Base-by-base conservation (phyloP, 1,284 basidiomycete species). In the Bjerkandera adusta region DNA sequence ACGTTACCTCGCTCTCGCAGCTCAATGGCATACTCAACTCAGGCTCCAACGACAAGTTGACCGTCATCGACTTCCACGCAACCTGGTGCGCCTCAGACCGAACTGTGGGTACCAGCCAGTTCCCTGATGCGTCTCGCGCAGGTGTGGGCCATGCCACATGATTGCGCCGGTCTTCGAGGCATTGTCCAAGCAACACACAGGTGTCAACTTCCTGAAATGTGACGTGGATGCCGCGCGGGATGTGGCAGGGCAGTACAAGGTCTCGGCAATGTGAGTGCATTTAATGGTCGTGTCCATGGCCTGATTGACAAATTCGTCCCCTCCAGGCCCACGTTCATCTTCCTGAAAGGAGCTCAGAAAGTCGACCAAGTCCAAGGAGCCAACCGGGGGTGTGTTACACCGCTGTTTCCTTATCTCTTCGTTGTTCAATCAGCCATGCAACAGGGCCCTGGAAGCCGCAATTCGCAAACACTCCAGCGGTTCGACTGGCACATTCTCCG, bases 31-130 rank as follows among this genome's bases (percentile, higher is more conserved):
- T 87, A 36, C 64, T 90, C 20, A 70, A 73, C 7, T 76, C 78
- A 56, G 32, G 18, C 21, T 77, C 79, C 1, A 73, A 72, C 44
- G 75, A 77, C 48, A 88, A 87, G 61, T 63, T 89, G 21, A 77
- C 85, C 24, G 87, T 90, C 45, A 89, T 91, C 52, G 88, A 90
- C 66, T 90, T 91, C 57, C 85, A 89, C 64, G 87, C 87, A 47
- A 76, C 79, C 53, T 89, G 87, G 87, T 85, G 54, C 54, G 67
- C 35, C 22, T 36, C 13, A 5, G 4, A 33, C 16, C 27, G 29
- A 12, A 25, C 13, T 21, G 16, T 36, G n/a, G 21, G 24, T 24
- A 18, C 16, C 10, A 15, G 7, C 6, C 16, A 35, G 25, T n/a
- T 16, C 6, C 45, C 48, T 47, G 35, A 45, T 56, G 34, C 45